Evolutionary conservation across 2,329 filamentous ascomycete genomes (phyloP).

Genomic region (Alternaria atra): DNA sequence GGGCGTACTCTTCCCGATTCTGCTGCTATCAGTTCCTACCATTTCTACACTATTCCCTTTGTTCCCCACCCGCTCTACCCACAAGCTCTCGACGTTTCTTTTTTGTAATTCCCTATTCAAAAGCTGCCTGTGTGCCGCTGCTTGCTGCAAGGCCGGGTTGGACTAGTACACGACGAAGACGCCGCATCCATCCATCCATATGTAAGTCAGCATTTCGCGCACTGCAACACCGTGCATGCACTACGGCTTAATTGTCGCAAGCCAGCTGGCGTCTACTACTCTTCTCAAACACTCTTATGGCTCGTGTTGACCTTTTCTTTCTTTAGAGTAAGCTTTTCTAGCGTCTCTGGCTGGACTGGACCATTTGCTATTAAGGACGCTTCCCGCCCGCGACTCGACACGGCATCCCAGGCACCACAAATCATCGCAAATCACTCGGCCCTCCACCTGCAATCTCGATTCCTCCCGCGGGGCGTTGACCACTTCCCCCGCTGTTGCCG

Average conservation of each 20-base stretch:
- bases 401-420: neutral
- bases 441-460: constrained; percentile 1
- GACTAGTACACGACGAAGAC: constrained; percentile 3
- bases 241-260: constrained; percentile 32
- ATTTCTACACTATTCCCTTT: neutral
- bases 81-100: constrained; percentile 1
- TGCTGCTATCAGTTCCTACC: neutral
- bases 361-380: constrained; percentile 24
- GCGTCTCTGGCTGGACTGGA: constrained; percentile 23
- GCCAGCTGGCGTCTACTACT: constrained; percentile 24
- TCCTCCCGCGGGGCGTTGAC: constrained; percentile 3
- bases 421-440: constrained; percentile 1
- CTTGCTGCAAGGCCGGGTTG: constrained; percentile 25
- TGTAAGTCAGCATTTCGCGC: constrained; percentile 34
- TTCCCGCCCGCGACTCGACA: constrained; percentile 15
- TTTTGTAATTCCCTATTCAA: constrained; percentile 5
- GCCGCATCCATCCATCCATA: constrained; percentile 16
- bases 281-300: constrained; percentile 17
- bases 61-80: constrained; percentile 1
- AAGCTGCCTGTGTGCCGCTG: constrained; percentile 8
- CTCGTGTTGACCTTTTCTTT: constrained; percentile 34
- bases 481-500: neutral
- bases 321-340: constrained; percentile 37
- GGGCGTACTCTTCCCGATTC: neutral
- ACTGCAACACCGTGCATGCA: constrained; percentile 28